A percentile compares a stretch with the other conserved stretches of the same genome.
These are phyloP conservation scores for Alternaria viburni DNA, from an alignment of 2,329 filamentous ascomycete genomes.

Conservation along the genomic window DNA sequence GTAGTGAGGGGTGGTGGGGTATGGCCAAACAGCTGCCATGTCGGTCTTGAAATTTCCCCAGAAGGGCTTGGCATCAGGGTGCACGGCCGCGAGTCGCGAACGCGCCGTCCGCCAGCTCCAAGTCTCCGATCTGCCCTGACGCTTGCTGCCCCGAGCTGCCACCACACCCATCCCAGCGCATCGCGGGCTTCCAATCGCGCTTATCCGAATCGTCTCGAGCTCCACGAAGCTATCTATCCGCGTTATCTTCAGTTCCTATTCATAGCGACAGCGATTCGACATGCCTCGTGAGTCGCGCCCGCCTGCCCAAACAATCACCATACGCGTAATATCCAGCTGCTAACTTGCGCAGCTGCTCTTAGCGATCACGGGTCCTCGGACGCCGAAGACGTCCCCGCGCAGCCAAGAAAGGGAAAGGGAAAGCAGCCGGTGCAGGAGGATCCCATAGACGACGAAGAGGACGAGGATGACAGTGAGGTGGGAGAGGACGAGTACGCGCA, in stretches of 20 bases:
- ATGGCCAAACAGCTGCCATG: constrained; percentile 23
- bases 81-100: constrained; percentile 23
- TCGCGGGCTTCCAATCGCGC: constrained; percentile 17
- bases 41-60: constrained; percentile 36
- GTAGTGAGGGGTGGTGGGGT: constrained; percentile 38
- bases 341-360: constrained; percentile 47
- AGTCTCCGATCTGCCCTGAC: constrained; percentile 4
- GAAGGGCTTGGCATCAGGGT: constrained; percentile 21
- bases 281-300: constrained; percentile 46
- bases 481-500: constrained; percentile 55
- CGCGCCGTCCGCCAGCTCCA: constrained; percentile 17
- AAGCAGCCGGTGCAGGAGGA: constrained; percentile 8
- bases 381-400: constrained; percentile 35
- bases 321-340: constrained; percentile 8
- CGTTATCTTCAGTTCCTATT: background rate
- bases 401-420: constrained; percentile 27
- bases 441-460: constrained; percentile 33
- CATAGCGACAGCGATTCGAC: constrained; percentile 18
- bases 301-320: background rate
- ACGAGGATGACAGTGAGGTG: constrained; percentile 44
- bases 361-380: constrained; percentile 48
- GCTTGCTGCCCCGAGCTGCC: background rate
- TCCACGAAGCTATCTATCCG: background rate
- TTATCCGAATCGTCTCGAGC: background rate
- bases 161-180: constrained; percentile 7